Base-by-base conservation (phyloP, 2,329 filamentous ascomycete genomes). In the Exophiala bonariae region DNA sequence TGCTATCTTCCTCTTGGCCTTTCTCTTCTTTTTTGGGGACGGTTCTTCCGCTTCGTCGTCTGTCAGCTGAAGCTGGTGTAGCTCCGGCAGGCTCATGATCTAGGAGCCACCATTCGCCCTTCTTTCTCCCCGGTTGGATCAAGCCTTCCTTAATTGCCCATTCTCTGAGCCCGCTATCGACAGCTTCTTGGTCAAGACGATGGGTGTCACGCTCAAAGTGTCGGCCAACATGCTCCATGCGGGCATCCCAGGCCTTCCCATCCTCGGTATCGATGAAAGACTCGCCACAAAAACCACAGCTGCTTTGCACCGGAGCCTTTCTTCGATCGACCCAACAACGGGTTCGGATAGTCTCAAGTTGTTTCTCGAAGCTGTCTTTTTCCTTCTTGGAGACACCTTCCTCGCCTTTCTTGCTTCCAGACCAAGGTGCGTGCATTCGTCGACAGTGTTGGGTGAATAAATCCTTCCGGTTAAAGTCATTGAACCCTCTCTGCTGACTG, bases 401-500 rank as follows among this genome's bases (percentile, higher is more conserved):
- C 19, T 59, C 46, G 67, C 78, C 67, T 2, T 36, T 50, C 10
- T 38, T 44, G 13, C 8, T 44, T 10, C 17, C 33, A 3, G 28
- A 10, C 52, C 54, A 53, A 2, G 51, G 49, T 18, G 51, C 51
- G 31, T 96, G 91, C 88, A 95, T 95, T 37, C 92, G 85, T 4
- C 88, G 80, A 2, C 92, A 77, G 62, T 96, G 92, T 61, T 95
- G 89, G 0, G 86, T 89, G 70, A 91, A 96, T 8, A 96, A 80
- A 61, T 96, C 91, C 64, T 95, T 95, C 61, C 91, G 86, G 68
- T 95, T 95, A 74, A 96, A 96, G 65, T 82, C 83, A 59, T 85
- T 83, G 31, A 62, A 58, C 14, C 59, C 50, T 26, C 34, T 40
- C 2, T 47, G 35, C 17, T 41, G 48, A 30, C 41, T 48, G 6